These are phyloP conservation scores for Aspergillus wentii DNA, from an alignment of 495 filamentous ascomycete species.

Conservation along the genomic window DNA sequence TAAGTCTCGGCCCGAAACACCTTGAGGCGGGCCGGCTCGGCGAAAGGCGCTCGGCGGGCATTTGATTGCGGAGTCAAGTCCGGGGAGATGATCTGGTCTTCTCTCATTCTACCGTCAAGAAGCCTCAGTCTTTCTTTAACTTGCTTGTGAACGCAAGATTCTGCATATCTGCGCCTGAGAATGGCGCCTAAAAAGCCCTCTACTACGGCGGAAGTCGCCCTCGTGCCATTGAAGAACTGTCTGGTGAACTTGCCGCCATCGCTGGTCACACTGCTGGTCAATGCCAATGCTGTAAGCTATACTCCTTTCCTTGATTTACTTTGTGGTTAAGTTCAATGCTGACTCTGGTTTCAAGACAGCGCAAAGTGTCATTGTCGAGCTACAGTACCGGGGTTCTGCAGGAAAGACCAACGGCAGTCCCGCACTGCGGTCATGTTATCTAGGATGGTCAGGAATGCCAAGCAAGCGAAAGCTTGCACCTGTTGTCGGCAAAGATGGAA, in stretches of 20 bases:
- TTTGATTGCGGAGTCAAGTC: constrained; percentile 25
- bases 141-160: no score
- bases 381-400: constrained; percentile 56
- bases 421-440: constrained; percentile 64
- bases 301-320: background rate
- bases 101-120: constrained; percentile 16
- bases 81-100: constrained; percentile 18
- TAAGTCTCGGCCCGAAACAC: constrained; percentile 27
- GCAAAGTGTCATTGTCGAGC: constrained; percentile 94
- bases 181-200: constrained; percentile 69
- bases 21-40: constrained; percentile 15
- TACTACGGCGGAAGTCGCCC: constrained; percentile 68
- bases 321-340: background rate
- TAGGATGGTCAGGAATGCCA: constrained; percentile 96
- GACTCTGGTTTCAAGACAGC: constrained; percentile 51
- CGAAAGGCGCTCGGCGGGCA: constrained; percentile 13
- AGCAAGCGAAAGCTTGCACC: constrained; percentile 76
- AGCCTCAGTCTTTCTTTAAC: constrained; percentile 5
- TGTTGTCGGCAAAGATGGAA: constrained; percentile 67
- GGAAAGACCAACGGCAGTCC: constrained; percentile 36
- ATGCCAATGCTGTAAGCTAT: constrained; percentile 74
- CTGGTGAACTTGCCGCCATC: constrained; percentile 89
- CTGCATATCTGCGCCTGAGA: constrained; percentile 24
- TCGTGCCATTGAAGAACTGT: constrained; percentile 86
- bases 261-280: constrained; percentile 74